Evolutionary conservation across 2,329 filamentous ascomycete species (phyloP).

Genomic region (Beauveria asiatica): DNA sequence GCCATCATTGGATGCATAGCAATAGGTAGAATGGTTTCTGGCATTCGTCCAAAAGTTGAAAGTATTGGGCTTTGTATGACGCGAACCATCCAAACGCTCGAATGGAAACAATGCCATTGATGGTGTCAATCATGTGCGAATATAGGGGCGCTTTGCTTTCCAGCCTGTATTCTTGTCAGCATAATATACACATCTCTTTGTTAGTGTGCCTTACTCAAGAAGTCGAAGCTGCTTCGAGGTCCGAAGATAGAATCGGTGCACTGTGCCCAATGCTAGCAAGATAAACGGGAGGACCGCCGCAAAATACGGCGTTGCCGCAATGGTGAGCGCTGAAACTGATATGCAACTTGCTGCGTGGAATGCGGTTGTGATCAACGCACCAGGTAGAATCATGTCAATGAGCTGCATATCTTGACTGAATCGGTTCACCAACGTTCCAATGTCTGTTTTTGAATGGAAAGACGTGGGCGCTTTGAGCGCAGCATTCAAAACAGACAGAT

Average conservation of each 20-base stretch:
- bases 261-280: neutral
- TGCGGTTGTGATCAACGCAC: neutral
- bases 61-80: neutral
- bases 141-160: slow-evolving; percentile 26
- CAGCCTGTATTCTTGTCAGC: slow-evolving; percentile 13
- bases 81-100: slow-evolving; percentile 43
- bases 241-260: slow-evolving; percentile 12
- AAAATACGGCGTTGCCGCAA: slow-evolving; percentile 9
- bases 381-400: slow-evolving; percentile 11
- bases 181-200: neutral
- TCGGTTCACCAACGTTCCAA: slow-evolving; percentile 10
- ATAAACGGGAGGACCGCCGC: slow-evolving; percentile 5
- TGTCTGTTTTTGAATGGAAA: slow-evolving; percentile 6
- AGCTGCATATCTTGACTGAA: slow-evolving; percentile 13
- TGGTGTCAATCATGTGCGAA: slow-evolving; percentile 31
- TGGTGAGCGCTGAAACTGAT: neutral
- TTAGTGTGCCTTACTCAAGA: slow-evolving; percentile 5
- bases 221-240: slow-evolving; percentile 12
- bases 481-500: slow-evolving; percentile 6
- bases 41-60: neutral
- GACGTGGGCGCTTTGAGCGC: slow-evolving; percentile 8
- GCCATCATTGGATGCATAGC: slow-evolving; percentile 6
- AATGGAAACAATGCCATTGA: slow-evolving; percentile 36
- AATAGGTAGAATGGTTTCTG: slow-evolving; percentile 7
- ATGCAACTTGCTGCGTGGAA: slow-evolving; percentile 1